Evolutionary conservation across 2,329 filamentous ascomycete genomes (phyloP), one percentile per base, ranked within the genome.

Genomic region (Camillea tinctor): DNA sequence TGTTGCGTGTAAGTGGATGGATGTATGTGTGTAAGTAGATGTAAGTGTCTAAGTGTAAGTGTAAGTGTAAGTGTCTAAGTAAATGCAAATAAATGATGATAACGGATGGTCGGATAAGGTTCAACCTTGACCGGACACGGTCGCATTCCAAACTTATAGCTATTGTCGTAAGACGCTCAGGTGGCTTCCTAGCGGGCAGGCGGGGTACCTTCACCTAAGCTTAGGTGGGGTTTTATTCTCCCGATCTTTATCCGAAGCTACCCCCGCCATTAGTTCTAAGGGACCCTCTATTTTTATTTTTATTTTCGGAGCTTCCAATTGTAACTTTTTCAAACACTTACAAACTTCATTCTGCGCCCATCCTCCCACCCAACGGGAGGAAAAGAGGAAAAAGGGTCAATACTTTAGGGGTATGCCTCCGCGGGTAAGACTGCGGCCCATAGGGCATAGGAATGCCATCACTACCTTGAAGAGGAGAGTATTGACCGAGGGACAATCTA

Each of bases 351-450:
- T 6, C 30, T 53, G 20, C 51, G 51, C 51, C 51, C 20, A 23
- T 23, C 7, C 8, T 22, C 26, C 26, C n/a, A n/a, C n/a, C n/a
- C n/a, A n/a, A n/a, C n/a, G n/a, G n/a, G n/a, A n/a, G n/a, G n/a
- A n/a, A n/a, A n/a, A n/a, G 26, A 26, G 17, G 20, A 62, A 63
- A 52, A 66, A 64, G 65, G 63, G 63, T 50, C 65, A 61, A 24
- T 59, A 64, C 63, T 56, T 59, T 7, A 30, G 7, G 26, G 26
- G 26, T 7, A 72, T 73, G 71, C 69, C 71, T 60, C 72, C 72
- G 57, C 70, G 70, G 66, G 58, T 73, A 30, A 67, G 67, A 61
- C 61, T 73, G 60, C 69, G 68, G 64, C 65, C 68, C 30, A 51
- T 71, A 58, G 61, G 69, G 62, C 65, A 61, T 56, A 61, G 58